Base-by-base conservation (phyloP, 1,139 yeast species). In the Kurtzmaniella quercitrusa region DNA sequence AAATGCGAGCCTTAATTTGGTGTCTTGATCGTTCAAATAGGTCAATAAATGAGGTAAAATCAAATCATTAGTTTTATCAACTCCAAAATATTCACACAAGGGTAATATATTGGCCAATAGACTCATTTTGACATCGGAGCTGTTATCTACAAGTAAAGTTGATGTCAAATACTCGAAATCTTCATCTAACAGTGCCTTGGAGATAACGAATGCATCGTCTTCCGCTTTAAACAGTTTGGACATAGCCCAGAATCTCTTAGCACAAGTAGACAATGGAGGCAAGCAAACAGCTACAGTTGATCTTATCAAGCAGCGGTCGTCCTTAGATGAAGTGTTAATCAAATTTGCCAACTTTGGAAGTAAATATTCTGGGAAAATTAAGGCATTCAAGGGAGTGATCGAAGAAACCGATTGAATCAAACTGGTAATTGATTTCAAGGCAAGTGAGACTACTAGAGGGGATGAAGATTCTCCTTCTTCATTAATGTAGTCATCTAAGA, bases 11-110 rank as follows among this genome's bases (percentile, higher is more conserved):
- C 95, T 71, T 21, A 93, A 66, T 24, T 80, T 77, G 2, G 85
- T 70, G 54, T 83, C 82, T 41, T 81, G 74, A 57, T 90, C 97
- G 59, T 94, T 94, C 48, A 94, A 66, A 56, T 90, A 94, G 0
- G 98, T 91, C 39, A 93, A 90, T 44, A 91, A 68, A 67, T 94
- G 98, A 38, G 96, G 91, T 41, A 94, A 64, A 14, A 94, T 81
- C 38, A 91, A 72, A 60, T 94, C 98, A 57, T 87, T 90, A 0
- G 96, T 85, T 53, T 81, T 85, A 43, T 89, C 95, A 41, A 84
- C 81, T 0, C 97, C 97, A 59, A 94, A 84, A 50, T 85, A 86
- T 17, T 82, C 73, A 55, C 97, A 88, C 6, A 94, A 63, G 0
- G 93, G 88, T 11, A 85, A 67, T 17, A 91, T 82, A 47, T 85